Evolutionary conservation across 176 grass and related monocot genomes (phyloP), one percentile per base, ranked within the genome.

Genomic region (Ampelocalamus luodianensis): DNA sequence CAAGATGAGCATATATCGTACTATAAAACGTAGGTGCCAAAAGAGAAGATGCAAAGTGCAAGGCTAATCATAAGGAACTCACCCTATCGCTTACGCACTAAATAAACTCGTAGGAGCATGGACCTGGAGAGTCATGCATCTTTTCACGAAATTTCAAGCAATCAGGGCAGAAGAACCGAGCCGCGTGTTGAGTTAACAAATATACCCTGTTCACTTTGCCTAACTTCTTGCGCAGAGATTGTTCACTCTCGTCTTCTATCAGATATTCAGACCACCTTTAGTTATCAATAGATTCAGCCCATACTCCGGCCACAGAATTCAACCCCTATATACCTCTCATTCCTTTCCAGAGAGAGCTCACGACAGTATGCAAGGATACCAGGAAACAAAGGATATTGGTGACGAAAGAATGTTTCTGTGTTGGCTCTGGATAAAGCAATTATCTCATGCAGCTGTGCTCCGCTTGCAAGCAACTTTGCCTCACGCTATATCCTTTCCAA

Each of bases 11-110:
- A 81, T 37, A 54, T 26, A 29, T 46, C 23, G 7, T 67, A 79
- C 26, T 65, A n/a, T 48, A 53, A 23, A 9, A 80, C 42, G 7
- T 23, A 16, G 12, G 48, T 38, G 29, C 20, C 79, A 53, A 56
- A 81, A 69, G 34, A 27, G 45, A 81, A 59, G 32, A 65, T 23
- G 38, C 8, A 18, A 74, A 87, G 23, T 66, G 69, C 46, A 82
- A 61, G 10, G 23, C 38, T 14, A 16, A 42, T 72, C 45, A 73
- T 48, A 62, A 10, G 0, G 9, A 64, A 36, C 8, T 18, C 71
- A 13, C 32, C 71, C n/a, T 72, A 65, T 10, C 15, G 15, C 23
- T 8, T 43, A 62, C 15, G 8, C 50, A 26, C 12, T 49, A 34
- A 10, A 81, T 43, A 64, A 82, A 34, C 24, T 59, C 36, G 13